Evolutionary conservation across 371 early-diverging fungal species (phyloP), one percentile per base, ranked within the genome.

Genomic region (Mortierella sp.): DNA sequence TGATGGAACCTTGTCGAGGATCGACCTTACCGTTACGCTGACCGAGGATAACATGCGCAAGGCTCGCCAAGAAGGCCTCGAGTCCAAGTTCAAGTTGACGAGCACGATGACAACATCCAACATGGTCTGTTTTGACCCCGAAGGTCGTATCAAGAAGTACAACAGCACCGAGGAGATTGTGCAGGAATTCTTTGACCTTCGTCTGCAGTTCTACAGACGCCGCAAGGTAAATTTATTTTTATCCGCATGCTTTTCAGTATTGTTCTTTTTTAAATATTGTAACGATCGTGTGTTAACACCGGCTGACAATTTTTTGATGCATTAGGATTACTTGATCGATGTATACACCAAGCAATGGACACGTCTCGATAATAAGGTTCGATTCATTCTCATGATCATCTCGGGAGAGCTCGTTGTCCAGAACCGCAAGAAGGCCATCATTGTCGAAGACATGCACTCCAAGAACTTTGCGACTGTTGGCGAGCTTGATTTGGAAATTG

Each of bases 61-160:
- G 76, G 96, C 95, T 1, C 94, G 95, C 78, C 88, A 88, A 21
- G 94, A 96, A 52, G 98, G 96, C 0, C 78, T 99, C 6, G 92
- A 94, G 71, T 97, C 97, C 81, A 91, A 91, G 24, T 95, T 99
- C 85, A 99, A 98, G 88, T 85, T 99, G 7, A 89, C 90, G 7
- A 90, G 92, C 13, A 88, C 92, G 5, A 91, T 99, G 34, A 78
- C 94, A 19, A 96, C 96, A 0, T 93, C 92, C 31, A 99, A 99
- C 87, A 94, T 99, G 95, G 99, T 99, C 6, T 99, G 98, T 86
- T 99, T 99, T 89, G 99, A 99, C 90, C 88, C 91, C 26, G 92
- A 97, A 38, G 98, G 97, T 7, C 93, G 96, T 28, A 94, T 99
- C 74, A 95, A 95, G 83, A 96, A 95, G 88, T 99, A 99, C 86